phyloP scores from a whole-genome alignment of 257 asterid species.

The Parsonsia alboflavescens region DNA sequence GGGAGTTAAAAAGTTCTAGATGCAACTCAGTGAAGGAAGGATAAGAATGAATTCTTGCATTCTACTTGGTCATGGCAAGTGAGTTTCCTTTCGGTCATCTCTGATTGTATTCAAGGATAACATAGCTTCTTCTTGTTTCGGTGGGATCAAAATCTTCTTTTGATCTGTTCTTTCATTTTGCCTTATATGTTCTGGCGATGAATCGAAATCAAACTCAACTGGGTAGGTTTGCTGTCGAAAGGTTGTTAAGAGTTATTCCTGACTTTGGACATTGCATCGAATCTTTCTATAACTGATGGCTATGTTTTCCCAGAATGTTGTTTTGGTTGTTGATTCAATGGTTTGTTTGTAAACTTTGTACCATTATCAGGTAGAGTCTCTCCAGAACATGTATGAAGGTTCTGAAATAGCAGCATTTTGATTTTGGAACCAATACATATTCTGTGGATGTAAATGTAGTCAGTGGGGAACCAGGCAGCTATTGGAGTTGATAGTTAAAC shows the following conservation, averaged over 20 bases:
- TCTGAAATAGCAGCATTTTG: neutral
- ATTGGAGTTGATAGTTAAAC: neutral
- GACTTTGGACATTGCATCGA: neutral
- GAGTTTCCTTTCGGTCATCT: neutral
- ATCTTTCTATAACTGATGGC: neutral
- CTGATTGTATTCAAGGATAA: neutral
- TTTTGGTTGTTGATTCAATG: neutral
- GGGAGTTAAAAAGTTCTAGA: constrained; percentile 45
- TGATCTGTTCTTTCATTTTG: constrained; percentile 8
- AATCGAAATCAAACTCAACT: neutral
- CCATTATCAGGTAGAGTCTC: neutral
- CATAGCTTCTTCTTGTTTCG: neutral
- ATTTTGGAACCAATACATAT: neutral
- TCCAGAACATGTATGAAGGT: neutral
- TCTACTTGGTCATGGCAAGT: neutral
- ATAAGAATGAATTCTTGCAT: neutral
- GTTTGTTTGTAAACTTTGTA: neutral
- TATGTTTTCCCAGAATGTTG: neutral
- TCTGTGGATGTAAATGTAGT: neutral
- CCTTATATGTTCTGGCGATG: neutral
- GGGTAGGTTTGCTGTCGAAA: neutral
- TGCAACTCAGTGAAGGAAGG: constrained; percentile 39
- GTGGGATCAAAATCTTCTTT: constrained; percentile 5
- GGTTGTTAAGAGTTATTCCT: neutral
- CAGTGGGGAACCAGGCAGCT: neutral